Evolutionary conservation across 495 filamentous ascomycete genomes (phyloP).

Genomic region (Schizothecium vesticola): DNA sequence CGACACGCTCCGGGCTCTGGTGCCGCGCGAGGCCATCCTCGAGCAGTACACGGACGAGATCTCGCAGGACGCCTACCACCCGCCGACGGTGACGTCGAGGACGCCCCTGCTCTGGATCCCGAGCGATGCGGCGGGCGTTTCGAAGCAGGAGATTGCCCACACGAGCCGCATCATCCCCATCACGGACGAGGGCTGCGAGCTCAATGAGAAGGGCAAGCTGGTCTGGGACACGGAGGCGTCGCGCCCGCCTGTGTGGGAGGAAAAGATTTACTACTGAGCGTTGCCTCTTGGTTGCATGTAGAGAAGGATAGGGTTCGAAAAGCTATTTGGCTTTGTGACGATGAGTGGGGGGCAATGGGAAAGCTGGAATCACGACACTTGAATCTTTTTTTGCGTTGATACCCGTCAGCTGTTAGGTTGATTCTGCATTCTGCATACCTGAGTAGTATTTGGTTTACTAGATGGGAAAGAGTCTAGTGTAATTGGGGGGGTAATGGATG

Average conservation of each 20-base stretch:
- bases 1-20: conserved; percentile 60
- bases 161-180: conserved; percentile 67
- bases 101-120: conserved; percentile 82
- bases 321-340: background rate
- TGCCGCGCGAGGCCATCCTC: conserved; percentile 51
- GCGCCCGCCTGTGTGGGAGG: conserved; percentile 72
- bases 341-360: background rate
- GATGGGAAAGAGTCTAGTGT: background rate
- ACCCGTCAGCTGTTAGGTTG: conserved; percentile 19
- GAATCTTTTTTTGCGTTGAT: conserved; percentile 7
- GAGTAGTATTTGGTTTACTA: background rate
- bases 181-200: conserved; percentile 74
- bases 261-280: conserved; percentile 54
- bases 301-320: background rate
- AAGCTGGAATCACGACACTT: background rate
- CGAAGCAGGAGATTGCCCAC: conserved; percentile 68
- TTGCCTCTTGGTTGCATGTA: background rate
- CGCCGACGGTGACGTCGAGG: conserved; percentile 60
- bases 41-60: conserved; percentile 55
- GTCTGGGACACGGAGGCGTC: conserved; percentile 68
- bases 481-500: background rate
- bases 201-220: conserved; percentile 76
- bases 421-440: background rate
- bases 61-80: conserved; percentile 67
- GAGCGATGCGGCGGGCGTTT: conserved; percentile 67